Evolutionary conservation across 805 yeast genomes (phyloP).

Genomic region (Ogataea populi-albae): DNA sequence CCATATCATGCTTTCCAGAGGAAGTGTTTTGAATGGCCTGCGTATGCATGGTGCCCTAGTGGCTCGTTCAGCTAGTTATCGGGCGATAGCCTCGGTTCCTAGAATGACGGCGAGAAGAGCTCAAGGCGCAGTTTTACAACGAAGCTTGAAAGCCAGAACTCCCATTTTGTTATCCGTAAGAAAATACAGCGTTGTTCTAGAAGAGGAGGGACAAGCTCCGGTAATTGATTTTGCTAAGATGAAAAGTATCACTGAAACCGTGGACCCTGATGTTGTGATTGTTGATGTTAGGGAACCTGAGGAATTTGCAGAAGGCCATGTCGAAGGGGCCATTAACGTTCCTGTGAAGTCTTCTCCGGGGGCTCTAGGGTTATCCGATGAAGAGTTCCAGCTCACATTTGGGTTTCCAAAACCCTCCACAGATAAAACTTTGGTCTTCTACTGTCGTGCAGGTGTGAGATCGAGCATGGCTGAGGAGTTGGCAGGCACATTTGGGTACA

Average conservation of each 20-base stretch:
- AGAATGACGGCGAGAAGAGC: too few species aligned
- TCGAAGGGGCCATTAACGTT: conserved; percentile 81
- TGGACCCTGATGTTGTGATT: conserved; percentile 49
- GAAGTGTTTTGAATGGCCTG: too few species aligned
- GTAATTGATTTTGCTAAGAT: conserved; percentile 27
- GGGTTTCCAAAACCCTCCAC: conserved; percentile 76
- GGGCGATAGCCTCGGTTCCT: too few species aligned
- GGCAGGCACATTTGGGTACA: conserved; percentile 87
- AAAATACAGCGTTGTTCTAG: conserved; percentile 26
- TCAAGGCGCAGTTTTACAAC: too few species aligned
- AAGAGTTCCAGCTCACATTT: conserved; percentile 77
- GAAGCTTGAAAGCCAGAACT: background rate
- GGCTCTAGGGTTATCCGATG: conserved; percentile 74
- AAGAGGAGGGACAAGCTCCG: conserved; percentile 33
- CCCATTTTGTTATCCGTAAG: conserved; percentile 5
- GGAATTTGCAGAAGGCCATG: conserved; percentile 67
- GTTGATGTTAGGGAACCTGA: conserved; percentile 93
- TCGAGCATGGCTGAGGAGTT: conserved; percentile 87
- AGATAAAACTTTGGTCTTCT: conserved; percentile 76
- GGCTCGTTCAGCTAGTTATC: too few species aligned
- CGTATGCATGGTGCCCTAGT: too few species aligned
- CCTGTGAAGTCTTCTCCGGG: conserved; percentile 93
- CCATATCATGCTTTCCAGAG: too few species aligned
- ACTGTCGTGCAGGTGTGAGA: conserved; percentile 92
- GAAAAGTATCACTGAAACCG: conserved; percentile 44